phyloP scores from a whole-genome alignment of 1,284 basidiomycete species.

The Thelephora terrestris region DNA sequence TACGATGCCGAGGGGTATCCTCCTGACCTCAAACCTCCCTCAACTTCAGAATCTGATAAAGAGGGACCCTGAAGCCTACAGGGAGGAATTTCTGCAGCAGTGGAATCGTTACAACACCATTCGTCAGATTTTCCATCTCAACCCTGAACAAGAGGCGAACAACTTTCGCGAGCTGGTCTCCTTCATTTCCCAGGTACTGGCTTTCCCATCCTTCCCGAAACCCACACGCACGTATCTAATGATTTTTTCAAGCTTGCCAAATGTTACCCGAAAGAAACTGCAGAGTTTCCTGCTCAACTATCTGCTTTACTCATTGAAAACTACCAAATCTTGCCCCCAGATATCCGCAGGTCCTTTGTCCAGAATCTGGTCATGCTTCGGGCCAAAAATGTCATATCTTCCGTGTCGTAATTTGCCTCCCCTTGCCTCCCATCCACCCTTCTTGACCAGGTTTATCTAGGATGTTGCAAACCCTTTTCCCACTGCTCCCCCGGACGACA shows the following conservation, averaged over 20 bases:
- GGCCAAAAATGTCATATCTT: constrained; percentile 88
- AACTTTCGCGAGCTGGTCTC: constrained; percentile 81
- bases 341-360: constrained; percentile 75
- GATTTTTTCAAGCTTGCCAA: constrained; percentile 54
- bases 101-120: constrained; percentile 94
- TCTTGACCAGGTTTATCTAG: constrained; percentile 30
- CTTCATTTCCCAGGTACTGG: constrained; percentile 70
- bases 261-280: constrained; percentile 84
- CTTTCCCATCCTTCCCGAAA: constrained; percentile 2
- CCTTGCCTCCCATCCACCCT: constrained; percentile 4
- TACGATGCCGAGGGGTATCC: constrained; percentile 47
- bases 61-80: constrained; percentile 84
- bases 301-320: constrained; percentile 67
- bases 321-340: constrained; percentile 63
- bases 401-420: constrained; percentile 61
- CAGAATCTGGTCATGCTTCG: constrained; percentile 89
- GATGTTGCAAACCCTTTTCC: constrained; percentile 85
- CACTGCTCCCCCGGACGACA: constrained; percentile 84
- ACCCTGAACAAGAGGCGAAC: constrained; percentile 70
- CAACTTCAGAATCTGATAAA: constrained; percentile 96
- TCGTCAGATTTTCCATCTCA: constrained; percentile 73
- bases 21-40: constrained; percentile 63
- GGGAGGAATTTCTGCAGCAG: constrained; percentile 96
- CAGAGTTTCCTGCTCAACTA: constrained; percentile 72
- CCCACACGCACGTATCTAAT: constrained; percentile 1